Base-by-base conservation (phyloP, 805 yeast genomes). In the Diddensiella caesifluorescens region DNA sequence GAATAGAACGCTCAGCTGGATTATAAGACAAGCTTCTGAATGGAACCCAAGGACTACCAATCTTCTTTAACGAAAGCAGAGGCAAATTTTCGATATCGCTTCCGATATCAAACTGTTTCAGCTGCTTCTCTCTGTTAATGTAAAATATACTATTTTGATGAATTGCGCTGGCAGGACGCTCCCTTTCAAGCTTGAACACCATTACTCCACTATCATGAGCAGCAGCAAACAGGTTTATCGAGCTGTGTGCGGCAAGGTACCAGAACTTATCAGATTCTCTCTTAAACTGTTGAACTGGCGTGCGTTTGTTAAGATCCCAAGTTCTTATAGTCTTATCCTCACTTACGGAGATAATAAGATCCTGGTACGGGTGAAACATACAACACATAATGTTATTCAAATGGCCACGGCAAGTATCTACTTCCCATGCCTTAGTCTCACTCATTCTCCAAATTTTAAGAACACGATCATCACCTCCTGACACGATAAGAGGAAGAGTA, bases 401-500 rank as follows among this genome's bases (percentile, higher is more conserved):
- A 65, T 92, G 99, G 43, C 98, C 98, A 59, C 98, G 79, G 65
- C 97, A 90, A 21, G 97, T 85, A 62, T 92, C 99, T 46, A 94
- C 95, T 64, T 94, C 98, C 97, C 97, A 92, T 19, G 98, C 98
- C 66, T 89, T 87, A 27, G 95, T 80, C 52, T 92, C 96, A 57
- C 88, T 80, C 96, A 88, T 87, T 67, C 97, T 77, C 98, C 98
- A 92, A 51, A 94, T 71, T 64, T 90, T 90, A 44, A 92, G 86
- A 51, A 90, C 80, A 52, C 97, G 77, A 61, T 92, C 99, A 62
- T 92, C 99, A 63, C 94, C 94, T 56, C 90, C 95, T 13, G 96
- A 86, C 15, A 89, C 95, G 60, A 92, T 88, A 53, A 92, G 73
- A 10, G 97, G 97, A 60, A 88, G 73, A 19, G 90, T 87, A 35